A percentile compares a stretch with the other conserved stretches of the same genome.
Conservation (phyloP, 1,284 basidiomycete species). For the Ceratobasidium sp. region DNA sequence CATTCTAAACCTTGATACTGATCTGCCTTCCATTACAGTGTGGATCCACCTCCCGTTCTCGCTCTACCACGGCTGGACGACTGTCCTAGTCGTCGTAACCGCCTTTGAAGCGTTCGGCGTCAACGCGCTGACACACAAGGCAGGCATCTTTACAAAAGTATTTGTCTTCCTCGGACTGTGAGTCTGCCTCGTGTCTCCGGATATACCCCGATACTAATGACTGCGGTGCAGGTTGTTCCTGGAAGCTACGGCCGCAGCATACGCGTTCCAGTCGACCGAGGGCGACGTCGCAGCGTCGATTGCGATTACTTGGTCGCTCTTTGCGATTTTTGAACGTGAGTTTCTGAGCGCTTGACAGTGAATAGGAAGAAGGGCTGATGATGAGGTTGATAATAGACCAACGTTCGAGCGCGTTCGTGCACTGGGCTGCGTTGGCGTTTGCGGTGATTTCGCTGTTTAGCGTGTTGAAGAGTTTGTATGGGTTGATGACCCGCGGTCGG, state of each 20-base stretch:
- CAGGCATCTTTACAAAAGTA: conserved; percentile 92
- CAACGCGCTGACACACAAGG: conserved; percentile 71
- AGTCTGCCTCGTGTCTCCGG: conserved; percentile 51
- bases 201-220: neutral
- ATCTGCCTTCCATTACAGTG: conserved; percentile 55
- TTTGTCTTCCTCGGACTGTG: conserved; percentile 91
- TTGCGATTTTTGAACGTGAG: conserved; percentile 86
- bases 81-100: conserved; percentile 88
- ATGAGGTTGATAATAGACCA: conserved; percentile 57
- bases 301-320: conserved; percentile 85
- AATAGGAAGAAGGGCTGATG: neutral
- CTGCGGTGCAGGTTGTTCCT: conserved; percentile 81
- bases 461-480: conserved; percentile 79
- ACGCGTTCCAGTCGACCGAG: conserved; percentile 89
- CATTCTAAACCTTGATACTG: conserved; percentile 55
- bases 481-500: conserved; percentile 60
- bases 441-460: conserved; percentile 87
- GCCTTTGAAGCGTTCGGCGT: conserved; percentile 93
- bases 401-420: conserved; percentile 74
- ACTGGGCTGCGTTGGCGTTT: conserved; percentile 90
- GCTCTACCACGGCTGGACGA: conserved; percentile 95
- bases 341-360: conserved; percentile 41
- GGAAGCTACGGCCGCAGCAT: conserved; percentile 90
- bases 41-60: conserved; percentile 90
- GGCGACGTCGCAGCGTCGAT: conserved; percentile 92